A percentile compares a stretch with the other conserved stretches of the same genome.
phyloP scores from a whole-genome alignment of 495 filamentous ascomycete species.

The Acidiella bohemica region DNA sequence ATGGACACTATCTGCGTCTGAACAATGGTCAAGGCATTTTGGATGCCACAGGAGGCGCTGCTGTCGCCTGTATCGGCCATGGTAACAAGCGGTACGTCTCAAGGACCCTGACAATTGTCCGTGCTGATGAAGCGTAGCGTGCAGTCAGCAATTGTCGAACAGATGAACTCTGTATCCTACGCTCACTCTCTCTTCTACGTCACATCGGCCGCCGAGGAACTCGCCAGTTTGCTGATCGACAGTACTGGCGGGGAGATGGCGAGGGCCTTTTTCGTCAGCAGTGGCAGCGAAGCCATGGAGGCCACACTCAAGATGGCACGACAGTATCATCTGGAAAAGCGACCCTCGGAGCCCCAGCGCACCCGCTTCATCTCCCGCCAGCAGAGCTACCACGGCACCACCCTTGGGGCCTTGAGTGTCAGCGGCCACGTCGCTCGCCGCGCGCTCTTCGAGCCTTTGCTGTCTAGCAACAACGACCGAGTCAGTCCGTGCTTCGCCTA shows the following conservation, averaged over 20 bases:
- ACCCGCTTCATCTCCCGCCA: constrained; percentile 50
- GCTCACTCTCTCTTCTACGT: constrained; percentile 42
- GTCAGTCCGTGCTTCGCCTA: constrained; percentile 62
- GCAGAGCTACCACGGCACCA: constrained; percentile 66
- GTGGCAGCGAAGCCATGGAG: constrained; percentile 54
- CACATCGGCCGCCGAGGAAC: constrained; percentile 29
- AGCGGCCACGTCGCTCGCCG: constrained; percentile 51
- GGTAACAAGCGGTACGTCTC: constrained; percentile 20
- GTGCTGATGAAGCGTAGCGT: constrained; percentile 3
- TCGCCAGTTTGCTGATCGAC: constrained; percentile 15
- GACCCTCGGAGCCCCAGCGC: constrained; percentile 36
- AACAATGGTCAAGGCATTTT: constrained; percentile 25
- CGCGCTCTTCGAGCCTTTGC: constrained; percentile 51
- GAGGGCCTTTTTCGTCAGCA: constrained; percentile 39
- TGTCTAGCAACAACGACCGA: constrained; percentile 42
- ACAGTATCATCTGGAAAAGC: constrained; percentile 49
- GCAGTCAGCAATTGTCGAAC: constrained; percentile 36
- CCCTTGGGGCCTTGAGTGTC: constrained; percentile 50
- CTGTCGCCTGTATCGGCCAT: constrained; percentile 30
- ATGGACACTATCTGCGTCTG: constrained; percentile 21
- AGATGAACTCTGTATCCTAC: constrained; percentile 39
- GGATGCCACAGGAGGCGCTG: constrained; percentile 30
- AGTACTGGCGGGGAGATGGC: constrained; percentile 24
- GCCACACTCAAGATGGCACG: constrained; percentile 52
- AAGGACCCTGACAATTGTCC: not conserved